phyloP scores from a whole-genome alignment of 352 stramenopile genomes.

The Pythium coloratum region DNA sequence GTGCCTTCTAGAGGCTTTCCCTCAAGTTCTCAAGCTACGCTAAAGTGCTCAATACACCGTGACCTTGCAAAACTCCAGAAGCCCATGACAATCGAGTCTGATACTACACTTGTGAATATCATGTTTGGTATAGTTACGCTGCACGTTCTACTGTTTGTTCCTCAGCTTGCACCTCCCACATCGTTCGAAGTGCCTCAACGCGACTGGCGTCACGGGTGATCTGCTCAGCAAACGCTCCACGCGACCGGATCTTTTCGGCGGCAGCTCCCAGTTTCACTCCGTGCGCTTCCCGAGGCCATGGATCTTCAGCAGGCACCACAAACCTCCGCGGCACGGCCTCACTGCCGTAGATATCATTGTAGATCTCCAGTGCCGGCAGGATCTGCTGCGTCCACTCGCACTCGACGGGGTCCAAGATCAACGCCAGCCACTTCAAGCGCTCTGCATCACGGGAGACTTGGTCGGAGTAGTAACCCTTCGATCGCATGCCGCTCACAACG shows the following conservation, averaged over 20 bases:
- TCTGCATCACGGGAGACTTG: neutral
- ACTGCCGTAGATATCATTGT: neutral
- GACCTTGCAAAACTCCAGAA: too few relatives aligned
- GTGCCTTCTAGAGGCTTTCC: too few relatives aligned
- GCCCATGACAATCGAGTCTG: too few relatives aligned
- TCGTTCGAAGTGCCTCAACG: neutral
- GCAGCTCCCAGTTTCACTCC: neutral
- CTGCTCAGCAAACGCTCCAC: neutral
- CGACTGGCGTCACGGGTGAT: neutral
- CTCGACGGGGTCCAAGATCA: neutral
- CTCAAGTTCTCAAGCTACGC: too few relatives aligned
- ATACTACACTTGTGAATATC: too few relatives aligned
- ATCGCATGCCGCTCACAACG: conserved; percentile 22
- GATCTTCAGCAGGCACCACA: neutral
- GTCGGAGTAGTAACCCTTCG: neutral
- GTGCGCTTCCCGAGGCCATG: neutral
- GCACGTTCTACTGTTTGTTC: too few relatives aligned
- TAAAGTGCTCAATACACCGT: too few relatives aligned
- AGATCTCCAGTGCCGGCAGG: neutral
- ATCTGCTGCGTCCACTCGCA: neutral
- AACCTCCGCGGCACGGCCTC: neutral
- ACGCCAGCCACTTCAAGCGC: neutral
- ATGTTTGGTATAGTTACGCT: too few relatives aligned
- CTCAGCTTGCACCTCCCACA: too few relatives aligned
- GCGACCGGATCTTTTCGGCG: neutral